Base-by-base conservation (phyloP, 331 rosid genomes). In the Erythrophleum ivorense region DNA sequence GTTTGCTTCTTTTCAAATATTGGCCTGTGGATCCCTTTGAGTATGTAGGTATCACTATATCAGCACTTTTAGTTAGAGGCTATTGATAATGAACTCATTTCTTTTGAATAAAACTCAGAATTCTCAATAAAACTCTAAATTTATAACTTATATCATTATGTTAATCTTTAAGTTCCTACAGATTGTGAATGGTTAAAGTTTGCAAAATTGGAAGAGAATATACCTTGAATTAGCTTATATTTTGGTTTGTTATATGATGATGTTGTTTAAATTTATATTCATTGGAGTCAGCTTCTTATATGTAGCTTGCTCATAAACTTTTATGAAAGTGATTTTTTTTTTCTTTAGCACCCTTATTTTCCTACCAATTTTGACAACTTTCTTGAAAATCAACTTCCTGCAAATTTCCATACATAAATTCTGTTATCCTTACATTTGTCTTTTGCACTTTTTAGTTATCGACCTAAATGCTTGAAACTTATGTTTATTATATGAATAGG, bases 401-500 rank as follows among this genome's bases (percentile, higher is more conserved):
- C 36, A 19, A 55, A 50, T 78, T 78, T 65, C 52, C 55, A 31
- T 34, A 24, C 50, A 54, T 41, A 19, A 68, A 34, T 49, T 31
- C 62, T 71, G 46, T 62, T 21, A 58, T 68, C 66, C 67, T 19
- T 46, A 57, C 10, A 34, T 58, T 60, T 80, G 18, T 55, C 57
- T 38, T 52, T 57, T 16, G 14, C 57, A 33, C 74, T 76, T 73
- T 71, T 19, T 77, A 58, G 79, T 53, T 40, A 36, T 81, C 68
- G 49, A 45, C 49, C 18, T 76, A 50, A 58, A 38, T 58, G 41
- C 77, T 50, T 71, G 43, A 71, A 66, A 53, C 68, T 63, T 40
- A n/a, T 67, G 70, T 58, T 45, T 43, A 21, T 70, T 48, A 7
- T 48, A 49, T 75, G 77, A 36, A 82, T 71, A 93, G 98, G 98